These are phyloP conservation scores for Bjerkandera adusta DNA, from an alignment of 1,284 basidiomycete genomes.

Conservation along the genomic window DNA sequence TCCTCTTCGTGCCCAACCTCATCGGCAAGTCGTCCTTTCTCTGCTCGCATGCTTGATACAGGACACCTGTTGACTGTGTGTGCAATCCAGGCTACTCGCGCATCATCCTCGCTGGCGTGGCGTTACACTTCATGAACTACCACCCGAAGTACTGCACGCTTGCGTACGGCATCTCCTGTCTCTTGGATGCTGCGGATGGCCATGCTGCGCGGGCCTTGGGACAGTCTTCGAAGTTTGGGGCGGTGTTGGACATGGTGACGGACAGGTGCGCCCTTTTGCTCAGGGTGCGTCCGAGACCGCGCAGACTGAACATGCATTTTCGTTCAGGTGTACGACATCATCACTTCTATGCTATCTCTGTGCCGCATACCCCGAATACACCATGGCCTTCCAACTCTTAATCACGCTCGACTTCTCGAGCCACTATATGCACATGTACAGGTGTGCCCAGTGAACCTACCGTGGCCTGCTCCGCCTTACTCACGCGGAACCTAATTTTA, in stretches of 20 bases:
- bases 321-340: slow-evolving; percentile 93
- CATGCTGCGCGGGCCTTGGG: slow-evolving; percentile 87
- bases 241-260: slow-evolving; percentile 99
- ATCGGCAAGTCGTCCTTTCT: slow-evolving; percentile 61
- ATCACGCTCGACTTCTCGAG: slow-evolving; percentile 98
- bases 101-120: slow-evolving; percentile 86
- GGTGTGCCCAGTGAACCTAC: slow-evolving; percentile 45
- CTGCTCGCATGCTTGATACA: not conserved
- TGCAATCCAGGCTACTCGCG: slow-evolving; percentile 79
- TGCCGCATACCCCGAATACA: slow-evolving; percentile 81
- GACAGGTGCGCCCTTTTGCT: slow-evolving; percentile 66
- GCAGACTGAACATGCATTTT: no score
- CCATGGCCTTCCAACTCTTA: slow-evolving; percentile 90
- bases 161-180: slow-evolving; percentile 88
- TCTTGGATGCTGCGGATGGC: slow-evolving; percentile 96
- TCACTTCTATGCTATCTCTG: slow-evolving; percentile 94
- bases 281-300: no score
- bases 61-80: no score
- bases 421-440: slow-evolving; percentile 99
- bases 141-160: slow-evolving; percentile 93
- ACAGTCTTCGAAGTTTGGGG: slow-evolving; percentile 96
- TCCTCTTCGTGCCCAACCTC: slow-evolving; percentile 95
- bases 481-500: slow-evolving; percentile 31
- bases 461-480: not conserved
- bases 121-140: slow-evolving; percentile 92